Base-by-base conservation (phyloP, 23 red algal species). In the Gracilaria domingensis region DNA sequence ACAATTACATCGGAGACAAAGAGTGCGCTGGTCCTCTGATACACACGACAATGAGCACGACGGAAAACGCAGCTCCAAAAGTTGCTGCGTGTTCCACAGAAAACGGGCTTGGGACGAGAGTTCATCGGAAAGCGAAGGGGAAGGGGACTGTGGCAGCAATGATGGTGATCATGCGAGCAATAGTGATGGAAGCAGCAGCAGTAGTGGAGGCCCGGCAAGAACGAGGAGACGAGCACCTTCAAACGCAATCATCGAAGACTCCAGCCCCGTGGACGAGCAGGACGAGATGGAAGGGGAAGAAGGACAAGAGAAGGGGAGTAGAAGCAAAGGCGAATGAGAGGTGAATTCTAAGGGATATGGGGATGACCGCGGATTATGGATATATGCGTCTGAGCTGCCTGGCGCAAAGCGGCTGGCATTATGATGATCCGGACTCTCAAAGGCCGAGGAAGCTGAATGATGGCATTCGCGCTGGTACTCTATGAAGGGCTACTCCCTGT, bases 21-120 rank as follows among this genome's bases (percentile, higher is more conserved):
- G 94, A 18, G 94, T 96, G 40, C 71, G 79, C 42, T 98, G 96
- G 96, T 95, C 92, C 23, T 45, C 82, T 26, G 91, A 98, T 28
- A 98, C 96, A 21, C 96, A 95, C 34, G 92, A 98, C 29, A 98
- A 98, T 66, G 96, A 98, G 87, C 82, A 92, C 66, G 96, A 98
- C 21, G 85, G 84, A 42, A 90, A 92, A 44, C 79, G 84, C 33
- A 94, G 83, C 30, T 98, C 96, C 23, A 98, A 98, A 75, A 95
- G 85, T 60, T 98, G 96, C 44, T 98, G 96, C 55, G 91, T 98
- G 51, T 98, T 55, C 29, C 91, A 94, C 70, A 91, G 87, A 81
- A 91, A 72, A 20, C 84, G 96, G 16, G 83, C 79, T 42, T 95
- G 89, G 74, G 96, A 98, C 44, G 96, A 98, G 45, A 90, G 84